phyloP scores from a whole-genome alignment of 768 basidiomycete genomes.

The Russula dissimulans region DNA sequence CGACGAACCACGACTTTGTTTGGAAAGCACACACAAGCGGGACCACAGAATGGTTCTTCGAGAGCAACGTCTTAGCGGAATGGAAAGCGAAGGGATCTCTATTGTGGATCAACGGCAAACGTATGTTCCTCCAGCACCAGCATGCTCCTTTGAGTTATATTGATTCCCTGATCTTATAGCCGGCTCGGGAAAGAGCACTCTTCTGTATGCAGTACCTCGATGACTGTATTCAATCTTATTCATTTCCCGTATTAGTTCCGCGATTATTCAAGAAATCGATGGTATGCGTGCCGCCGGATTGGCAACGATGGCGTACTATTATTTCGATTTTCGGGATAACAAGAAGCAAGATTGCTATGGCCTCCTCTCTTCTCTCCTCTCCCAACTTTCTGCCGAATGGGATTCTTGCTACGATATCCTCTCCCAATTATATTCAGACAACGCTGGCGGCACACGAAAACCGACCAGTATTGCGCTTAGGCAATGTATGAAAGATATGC shows the following conservation, averaged over 20 bases:
- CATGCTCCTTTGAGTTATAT: neutral
- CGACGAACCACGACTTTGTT: too few relatives aligned
- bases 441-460: too few relatives aligned
- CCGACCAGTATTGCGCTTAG: too few relatives aligned
- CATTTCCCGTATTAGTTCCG: neutral
- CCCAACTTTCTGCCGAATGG: too few relatives aligned
- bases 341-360: too few relatives aligned
- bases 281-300: neutral
- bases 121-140: neutral
- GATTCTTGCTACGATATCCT: too few relatives aligned
- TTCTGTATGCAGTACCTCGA: neutral
- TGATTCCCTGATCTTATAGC: neutral
- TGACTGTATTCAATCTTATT: neutral
- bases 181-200: neutral
- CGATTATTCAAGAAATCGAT: neutral
- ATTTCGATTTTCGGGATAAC: too few relatives aligned
- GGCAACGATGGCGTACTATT: neutral
- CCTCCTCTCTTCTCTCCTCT: too few relatives aligned
- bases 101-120: slow-evolving; percentile 5
- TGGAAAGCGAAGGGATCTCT: neutral
- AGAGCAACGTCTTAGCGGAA: neutral
- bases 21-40: too few relatives aligned
- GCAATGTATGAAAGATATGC: too few relatives aligned
- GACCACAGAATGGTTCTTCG: too few relatives aligned
- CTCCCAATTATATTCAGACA: too few relatives aligned